phyloP scores from a whole-genome alignment of 2,329 filamentous ascomycete species.

The Microdochium nivale region DNA sequence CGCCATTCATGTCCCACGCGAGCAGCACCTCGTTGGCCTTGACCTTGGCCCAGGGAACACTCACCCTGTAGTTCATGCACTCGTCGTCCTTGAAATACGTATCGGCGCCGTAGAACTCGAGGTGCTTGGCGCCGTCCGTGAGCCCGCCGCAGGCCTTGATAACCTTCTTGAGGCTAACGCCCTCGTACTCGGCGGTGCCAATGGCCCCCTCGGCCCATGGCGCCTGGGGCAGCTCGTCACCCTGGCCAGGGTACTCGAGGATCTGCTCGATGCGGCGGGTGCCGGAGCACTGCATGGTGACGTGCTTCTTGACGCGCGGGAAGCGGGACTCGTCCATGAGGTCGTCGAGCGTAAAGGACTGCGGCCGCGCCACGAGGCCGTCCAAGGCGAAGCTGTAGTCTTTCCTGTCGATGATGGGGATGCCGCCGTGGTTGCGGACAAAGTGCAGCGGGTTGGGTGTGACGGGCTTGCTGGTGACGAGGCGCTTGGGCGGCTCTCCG shows the following conservation, averaged over 20 bases:
- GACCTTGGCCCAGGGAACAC: constrained; percentile 59
- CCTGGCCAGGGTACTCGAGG: constrained; percentile 53
- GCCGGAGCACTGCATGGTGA: constrained; percentile 61
- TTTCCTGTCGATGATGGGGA: constrained; percentile 54
- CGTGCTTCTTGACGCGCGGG: constrained; percentile 46
- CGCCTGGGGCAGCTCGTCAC: constrained; percentile 48
- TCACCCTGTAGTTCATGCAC: constrained; percentile 58
- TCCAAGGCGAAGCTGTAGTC: constrained; percentile 46
- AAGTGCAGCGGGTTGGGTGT: constrained; percentile 54
- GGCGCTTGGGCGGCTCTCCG: constrained; percentile 48
- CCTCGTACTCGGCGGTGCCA: constrained; percentile 51
- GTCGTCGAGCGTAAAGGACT: constrained; percentile 47
- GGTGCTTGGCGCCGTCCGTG: constrained; percentile 41
- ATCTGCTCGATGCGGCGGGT: constrained; percentile 65
- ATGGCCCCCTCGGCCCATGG: constrained; percentile 62
- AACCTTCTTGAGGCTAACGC: constrained; percentile 59
- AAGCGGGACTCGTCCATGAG: constrained; percentile 52
- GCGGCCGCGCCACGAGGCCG: constrained; percentile 51
- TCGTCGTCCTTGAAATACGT: constrained; percentile 64
- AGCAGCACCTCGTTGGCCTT: constrained; percentile 58
- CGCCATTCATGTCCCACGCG: constrained; percentile 65
- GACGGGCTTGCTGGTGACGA: constrained; percentile 44
- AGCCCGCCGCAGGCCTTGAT: constrained; percentile 63
- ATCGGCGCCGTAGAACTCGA: constrained; percentile 63
- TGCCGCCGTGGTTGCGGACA: constrained; percentile 64